These are phyloP conservation scores for Chalciporus piperatus DNA, from an alignment of 768 basidiomycete genomes.

Conservation along the genomic window DNA sequence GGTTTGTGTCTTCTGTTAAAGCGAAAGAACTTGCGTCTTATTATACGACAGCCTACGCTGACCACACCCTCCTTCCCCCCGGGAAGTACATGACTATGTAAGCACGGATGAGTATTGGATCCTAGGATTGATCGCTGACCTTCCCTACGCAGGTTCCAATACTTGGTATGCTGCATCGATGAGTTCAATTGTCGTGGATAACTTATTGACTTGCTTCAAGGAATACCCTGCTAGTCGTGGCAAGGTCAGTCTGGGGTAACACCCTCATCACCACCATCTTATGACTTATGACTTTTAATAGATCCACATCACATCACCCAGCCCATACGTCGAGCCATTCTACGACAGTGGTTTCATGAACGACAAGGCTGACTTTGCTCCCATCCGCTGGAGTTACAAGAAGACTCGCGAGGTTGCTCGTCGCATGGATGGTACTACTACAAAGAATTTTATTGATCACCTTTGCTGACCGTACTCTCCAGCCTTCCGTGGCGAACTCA, in stretches of 20 bases:
- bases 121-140: slow-evolving; percentile 23
- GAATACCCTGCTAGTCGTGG: slow-evolving; percentile 76
- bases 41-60: slow-evolving; percentile 52
- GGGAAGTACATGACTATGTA: slow-evolving; percentile 69
- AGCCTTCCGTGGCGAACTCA: slow-evolving; percentile 72
- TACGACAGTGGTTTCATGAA: slow-evolving; percentile 82
- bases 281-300: slow-evolving; percentile 17
- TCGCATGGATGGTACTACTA: slow-evolving; percentile 57
- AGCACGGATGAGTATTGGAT: slow-evolving; percentile 20
- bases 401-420: slow-evolving; percentile 69
- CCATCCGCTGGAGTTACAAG: slow-evolving; percentile 77
- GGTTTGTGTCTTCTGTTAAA: slow-evolving; percentile 28
- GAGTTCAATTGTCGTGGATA: not conserved
- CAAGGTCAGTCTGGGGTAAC: slow-evolving; percentile 39
- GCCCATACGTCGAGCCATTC: slow-evolving; percentile 59
- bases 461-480: not conserved
- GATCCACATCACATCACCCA: slow-evolving; percentile 61
- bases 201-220: slow-evolving; percentile 1
- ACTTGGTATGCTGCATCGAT: slow-evolving; percentile 35
- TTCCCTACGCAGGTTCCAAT: slow-evolving; percentile 46
- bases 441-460: not conserved
- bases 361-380: slow-evolving; percentile 73
- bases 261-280: too few species aligned
- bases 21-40: not conserved
- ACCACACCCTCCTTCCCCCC: slow-evolving; percentile 66